phyloP scores from a whole-genome alignment of 192 early-diverging fungal species.

The Linnemannia hyalina region DNA sequence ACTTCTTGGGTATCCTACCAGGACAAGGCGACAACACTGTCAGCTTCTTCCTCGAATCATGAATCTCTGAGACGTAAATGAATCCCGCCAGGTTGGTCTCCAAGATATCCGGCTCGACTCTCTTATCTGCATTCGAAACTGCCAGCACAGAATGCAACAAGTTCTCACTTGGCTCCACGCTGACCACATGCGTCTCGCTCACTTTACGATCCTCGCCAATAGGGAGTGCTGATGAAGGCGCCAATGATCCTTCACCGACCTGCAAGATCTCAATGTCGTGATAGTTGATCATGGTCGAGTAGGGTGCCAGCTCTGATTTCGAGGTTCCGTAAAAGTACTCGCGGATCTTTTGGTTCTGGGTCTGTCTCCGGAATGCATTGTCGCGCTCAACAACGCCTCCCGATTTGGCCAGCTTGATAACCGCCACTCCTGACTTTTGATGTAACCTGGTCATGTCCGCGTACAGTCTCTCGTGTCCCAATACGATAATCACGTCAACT shows the following conservation, averaged over 20 bases:
- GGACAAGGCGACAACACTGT: conserved; percentile 90
- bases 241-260: conserved; percentile 82
- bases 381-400: conserved; percentile 96
- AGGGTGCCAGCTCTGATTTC: conserved; percentile 84
- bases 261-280: conserved; percentile 82
- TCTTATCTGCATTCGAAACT: conserved; percentile 76
- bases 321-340: conserved; percentile 97
- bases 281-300: conserved; percentile 84
- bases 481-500: conserved; percentile 88
- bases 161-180: conserved; percentile 84
- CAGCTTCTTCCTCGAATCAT: conserved; percentile 84
- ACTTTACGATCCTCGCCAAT: conserved; percentile 85
- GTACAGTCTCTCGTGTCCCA: conserved; percentile 96
- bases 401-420: conserved; percentile 92
- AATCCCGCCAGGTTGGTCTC: conserved; percentile 82
- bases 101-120: conserved; percentile 66
- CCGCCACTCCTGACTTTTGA: conserved; percentile 65
- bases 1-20: conserved; percentile 86
- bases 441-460: conserved; percentile 79
- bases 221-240: conserved; percentile 93
- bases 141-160: conserved; percentile 90
- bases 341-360: conserved; percentile 80
- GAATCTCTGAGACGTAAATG: conserved; percentile 89
- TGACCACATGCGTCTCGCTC: conserved; percentile 84
- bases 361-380: conserved; percentile 72